A percentile compares a stretch with the other conserved stretches of the same genome.
These are phyloP conservation scores for Malassezia sp. DNA, from an alignment of 1,284 basidiomycete species.

Conservation along the genomic window DNA sequence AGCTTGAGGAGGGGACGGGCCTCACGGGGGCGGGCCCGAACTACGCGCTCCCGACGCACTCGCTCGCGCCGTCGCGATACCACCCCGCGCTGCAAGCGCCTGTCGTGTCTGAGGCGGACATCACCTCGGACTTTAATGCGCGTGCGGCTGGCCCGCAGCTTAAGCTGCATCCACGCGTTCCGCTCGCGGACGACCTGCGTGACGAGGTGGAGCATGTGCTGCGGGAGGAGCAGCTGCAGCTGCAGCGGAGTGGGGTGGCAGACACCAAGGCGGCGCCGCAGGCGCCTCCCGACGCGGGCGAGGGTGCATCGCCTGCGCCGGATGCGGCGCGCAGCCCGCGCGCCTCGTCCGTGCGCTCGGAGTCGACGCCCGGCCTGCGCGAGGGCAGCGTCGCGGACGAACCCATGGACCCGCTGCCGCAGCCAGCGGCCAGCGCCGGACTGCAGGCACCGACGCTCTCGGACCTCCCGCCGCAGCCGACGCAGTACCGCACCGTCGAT, in stretches of 20 bases:
- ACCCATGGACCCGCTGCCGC: slow-evolving; percentile 1
- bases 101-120: slow-evolving; percentile 34
- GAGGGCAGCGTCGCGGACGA: slow-evolving; percentile 3
- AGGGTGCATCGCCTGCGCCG: too few relatives aligned
- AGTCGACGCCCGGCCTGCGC: slow-evolving; percentile 1
- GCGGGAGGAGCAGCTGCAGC: slow-evolving; percentile 19
- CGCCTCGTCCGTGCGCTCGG: background rate
- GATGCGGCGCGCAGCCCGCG: background rate
- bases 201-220: slow-evolving; percentile 38
- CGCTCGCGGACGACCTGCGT: slow-evolving; percentile 35
- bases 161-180: slow-evolving; percentile 37
- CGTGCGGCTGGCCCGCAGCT: slow-evolving; percentile 38
- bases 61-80: slow-evolving; percentile 4
- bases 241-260: slow-evolving; percentile 2
- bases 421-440: too few relatives aligned
- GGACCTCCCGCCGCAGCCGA: slow-evolving; percentile 65
- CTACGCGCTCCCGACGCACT: slow-evolving; percentile 17
- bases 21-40: slow-evolving; percentile 38
- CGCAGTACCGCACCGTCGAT: slow-evolving; percentile 72
- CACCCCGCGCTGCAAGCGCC: slow-evolving; percentile 22
- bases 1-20: slow-evolving; percentile 43
- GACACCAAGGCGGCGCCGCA: background rate
- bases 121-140: slow-evolving; percentile 38
- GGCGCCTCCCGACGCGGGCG: background rate
- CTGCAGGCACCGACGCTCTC: slow-evolving; percentile 55